phyloP scores from a whole-genome alignment of 2,329 filamentous ascomycete species.

The Colletotrichum tamarilloi region DNA sequence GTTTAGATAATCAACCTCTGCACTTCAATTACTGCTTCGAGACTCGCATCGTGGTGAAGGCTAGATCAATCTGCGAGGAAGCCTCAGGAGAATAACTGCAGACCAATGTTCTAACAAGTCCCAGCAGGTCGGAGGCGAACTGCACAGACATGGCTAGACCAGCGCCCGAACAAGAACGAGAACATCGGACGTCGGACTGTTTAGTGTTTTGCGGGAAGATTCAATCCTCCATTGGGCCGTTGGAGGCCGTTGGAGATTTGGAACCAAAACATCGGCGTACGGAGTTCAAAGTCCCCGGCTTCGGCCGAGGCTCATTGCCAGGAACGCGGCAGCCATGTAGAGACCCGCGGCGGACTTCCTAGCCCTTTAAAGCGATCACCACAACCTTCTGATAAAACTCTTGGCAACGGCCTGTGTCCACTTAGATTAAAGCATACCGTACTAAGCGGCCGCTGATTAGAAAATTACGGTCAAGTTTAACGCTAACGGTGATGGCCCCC shows the following conservation, averaged over 20 bases:
- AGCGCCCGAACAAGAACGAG: neutral
- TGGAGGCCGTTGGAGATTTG: neutral
- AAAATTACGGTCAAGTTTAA: neutral
- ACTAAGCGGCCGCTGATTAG: neutral
- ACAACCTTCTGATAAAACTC: neutral
- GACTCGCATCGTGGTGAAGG: neutral
- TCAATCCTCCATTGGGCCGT: neutral
- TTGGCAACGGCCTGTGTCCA: slow-evolving; percentile 6
- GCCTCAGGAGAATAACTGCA: neutral
- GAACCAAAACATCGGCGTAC: slow-evolving; percentile 3
- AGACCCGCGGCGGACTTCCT: neutral
- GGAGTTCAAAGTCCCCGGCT: slow-evolving; percentile 17
- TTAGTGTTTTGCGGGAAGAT: neutral
- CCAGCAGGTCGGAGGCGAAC: neutral
- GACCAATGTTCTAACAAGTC: neutral
- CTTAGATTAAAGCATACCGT: slow-evolving; percentile 6
- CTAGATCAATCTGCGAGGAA: too few relatives aligned
- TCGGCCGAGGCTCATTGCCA: slow-evolving; percentile 5
- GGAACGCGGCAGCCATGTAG: neutral
- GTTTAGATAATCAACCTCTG: neutral
- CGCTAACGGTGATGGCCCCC: neutral
- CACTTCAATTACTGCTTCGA: neutral
- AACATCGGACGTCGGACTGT: slow-evolving; percentile 11
- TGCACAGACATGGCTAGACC: neutral
- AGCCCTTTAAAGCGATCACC: neutral